Conservation (phyloP, 129 eudicot species). For the Solidago caesia region DNA sequence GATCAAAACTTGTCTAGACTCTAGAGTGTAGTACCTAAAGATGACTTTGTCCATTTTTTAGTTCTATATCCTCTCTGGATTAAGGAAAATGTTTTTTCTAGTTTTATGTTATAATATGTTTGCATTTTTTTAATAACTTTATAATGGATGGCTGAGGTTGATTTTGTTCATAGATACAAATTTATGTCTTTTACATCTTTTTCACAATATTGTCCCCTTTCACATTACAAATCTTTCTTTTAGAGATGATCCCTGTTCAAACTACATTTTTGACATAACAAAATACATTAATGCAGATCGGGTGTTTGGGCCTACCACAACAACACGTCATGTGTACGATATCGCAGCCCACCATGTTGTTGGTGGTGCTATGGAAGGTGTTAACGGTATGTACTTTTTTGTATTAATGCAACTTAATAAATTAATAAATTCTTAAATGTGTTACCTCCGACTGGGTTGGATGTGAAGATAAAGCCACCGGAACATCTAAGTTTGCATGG, state of each 20-base stretch:
- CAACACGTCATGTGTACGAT: conserved; percentile 97
- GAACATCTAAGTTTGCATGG: neutral
- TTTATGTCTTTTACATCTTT: neutral
- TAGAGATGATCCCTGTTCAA: neutral
- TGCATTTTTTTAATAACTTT: conserved; percentile 10
- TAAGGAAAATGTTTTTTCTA: conserved; percentile 1
- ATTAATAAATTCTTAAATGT: conserved; percentile 20
- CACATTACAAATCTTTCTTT: conserved; percentile 7
- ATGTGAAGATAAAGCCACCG: neutral
- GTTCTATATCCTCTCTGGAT: conserved; percentile 9
- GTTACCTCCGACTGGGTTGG: conserved; percentile 11
- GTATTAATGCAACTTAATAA: neutral
- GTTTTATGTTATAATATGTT: conserved; percentile 1
- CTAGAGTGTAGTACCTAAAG: neutral
- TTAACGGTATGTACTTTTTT: conserved; percentile 56
- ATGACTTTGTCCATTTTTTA: conserved; percentile 17
- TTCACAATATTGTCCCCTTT: too few species aligned
- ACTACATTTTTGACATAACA: too few species aligned
- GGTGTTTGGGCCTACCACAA: conserved; percentile 98
- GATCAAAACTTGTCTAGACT: neutral
- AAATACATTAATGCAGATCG: conserved; percentile 46
- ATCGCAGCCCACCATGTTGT: conserved; percentile 94
- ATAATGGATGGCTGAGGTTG: conserved; percentile 8
- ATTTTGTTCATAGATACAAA: neutral
- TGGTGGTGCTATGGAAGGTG: conserved; percentile 95